Percentiles rank a stretch among this genome's conserved stretches.
Conservation (phyloP, 2,329 filamentous ascomycete species). For the Keithomyces neogunnii region DNA sequence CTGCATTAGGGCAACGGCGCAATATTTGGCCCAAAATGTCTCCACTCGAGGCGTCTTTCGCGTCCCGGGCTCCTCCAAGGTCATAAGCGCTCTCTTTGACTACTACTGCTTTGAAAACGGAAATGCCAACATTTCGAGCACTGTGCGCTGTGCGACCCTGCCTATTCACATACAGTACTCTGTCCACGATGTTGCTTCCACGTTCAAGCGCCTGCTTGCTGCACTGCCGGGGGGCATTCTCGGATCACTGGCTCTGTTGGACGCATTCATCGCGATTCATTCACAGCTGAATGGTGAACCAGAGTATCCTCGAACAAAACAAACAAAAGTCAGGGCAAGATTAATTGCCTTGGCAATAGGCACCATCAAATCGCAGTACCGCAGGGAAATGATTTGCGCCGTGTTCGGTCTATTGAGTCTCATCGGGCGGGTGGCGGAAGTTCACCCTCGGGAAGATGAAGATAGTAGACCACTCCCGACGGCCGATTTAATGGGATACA, state of each 20-base stretch:
- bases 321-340: slow-evolving; percentile 50
- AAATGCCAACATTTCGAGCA: slow-evolving; percentile 43
- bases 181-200: slow-evolving; percentile 57
- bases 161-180: slow-evolving; percentile 51
- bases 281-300: slow-evolving; percentile 44
- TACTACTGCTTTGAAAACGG: slow-evolving; percentile 50
- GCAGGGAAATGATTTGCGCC: slow-evolving; percentile 56
- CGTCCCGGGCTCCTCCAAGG: slow-evolving; percentile 49
- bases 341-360: slow-evolving; percentile 56
- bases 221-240: slow-evolving; percentile 58
- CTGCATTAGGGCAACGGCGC: slow-evolving; percentile 57
- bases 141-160: slow-evolving; percentile 49
- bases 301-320: slow-evolving; percentile 43
- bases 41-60: slow-evolving; percentile 53
- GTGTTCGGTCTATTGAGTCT: slow-evolving; percentile 58
- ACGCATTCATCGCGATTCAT: slow-evolving; percentile 53
- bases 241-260: slow-evolving; percentile 52
- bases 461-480: slow-evolving; percentile 43
- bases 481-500: slow-evolving; percentile 55
- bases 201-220: slow-evolving; percentile 57
- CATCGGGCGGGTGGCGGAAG: slow-evolving; percentile 50
- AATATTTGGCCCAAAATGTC: slow-evolving; percentile 50
- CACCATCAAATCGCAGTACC: slow-evolving; percentile 49
- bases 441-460: slow-evolving; percentile 41
- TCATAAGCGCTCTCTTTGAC: slow-evolving; percentile 51